phyloP scores from a whole-genome alignment of 129 eudicot genomes.

The Artemisia annua region DNA sequence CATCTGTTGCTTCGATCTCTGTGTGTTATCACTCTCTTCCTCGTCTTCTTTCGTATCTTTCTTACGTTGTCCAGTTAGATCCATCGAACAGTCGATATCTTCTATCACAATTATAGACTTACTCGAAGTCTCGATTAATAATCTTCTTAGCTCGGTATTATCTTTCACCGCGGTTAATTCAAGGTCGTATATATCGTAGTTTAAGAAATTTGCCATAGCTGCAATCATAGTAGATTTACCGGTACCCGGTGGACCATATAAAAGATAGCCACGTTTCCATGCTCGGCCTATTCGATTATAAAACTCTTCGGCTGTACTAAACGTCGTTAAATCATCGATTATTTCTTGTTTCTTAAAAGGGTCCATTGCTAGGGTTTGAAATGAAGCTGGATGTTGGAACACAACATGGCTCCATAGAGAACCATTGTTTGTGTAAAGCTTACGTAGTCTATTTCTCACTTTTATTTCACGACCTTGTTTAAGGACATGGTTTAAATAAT shows the following conservation, averaged over 20 bases:
- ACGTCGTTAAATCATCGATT: conserved; percentile 13
- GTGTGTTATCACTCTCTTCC: background rate
- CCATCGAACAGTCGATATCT: conserved; percentile 11
- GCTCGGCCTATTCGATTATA: conserved; percentile 14
- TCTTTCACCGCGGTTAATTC: conserved; percentile 10
- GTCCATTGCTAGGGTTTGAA: conserved; percentile 12
- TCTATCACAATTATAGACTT: conserved; percentile 13
- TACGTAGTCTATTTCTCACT: background rate
- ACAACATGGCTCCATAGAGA: conserved; percentile 13
- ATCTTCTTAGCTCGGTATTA: conserved; percentile 1
- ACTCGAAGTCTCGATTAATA: conserved; percentile 10
- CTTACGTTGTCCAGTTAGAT: background rate
- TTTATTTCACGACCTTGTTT: background rate
- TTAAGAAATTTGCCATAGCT: conserved; percentile 9
- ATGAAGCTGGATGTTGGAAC: conserved; percentile 11
- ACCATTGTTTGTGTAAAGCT: conserved; percentile 9
- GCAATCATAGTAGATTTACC: conserved; percentile 17
- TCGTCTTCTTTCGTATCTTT: conserved; percentile 3
- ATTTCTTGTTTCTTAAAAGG: background rate
- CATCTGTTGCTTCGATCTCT: background rate
- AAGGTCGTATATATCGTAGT: conserved; percentile 7
- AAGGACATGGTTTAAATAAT: conserved; percentile 8
- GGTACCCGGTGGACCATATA: conserved; percentile 2
- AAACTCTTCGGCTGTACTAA: background rate
- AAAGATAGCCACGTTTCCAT: conserved; percentile 7